Conservation (phyloP, 2,329 filamentous ascomycete genomes). For the Acephala macrosclerotiorum region DNA sequence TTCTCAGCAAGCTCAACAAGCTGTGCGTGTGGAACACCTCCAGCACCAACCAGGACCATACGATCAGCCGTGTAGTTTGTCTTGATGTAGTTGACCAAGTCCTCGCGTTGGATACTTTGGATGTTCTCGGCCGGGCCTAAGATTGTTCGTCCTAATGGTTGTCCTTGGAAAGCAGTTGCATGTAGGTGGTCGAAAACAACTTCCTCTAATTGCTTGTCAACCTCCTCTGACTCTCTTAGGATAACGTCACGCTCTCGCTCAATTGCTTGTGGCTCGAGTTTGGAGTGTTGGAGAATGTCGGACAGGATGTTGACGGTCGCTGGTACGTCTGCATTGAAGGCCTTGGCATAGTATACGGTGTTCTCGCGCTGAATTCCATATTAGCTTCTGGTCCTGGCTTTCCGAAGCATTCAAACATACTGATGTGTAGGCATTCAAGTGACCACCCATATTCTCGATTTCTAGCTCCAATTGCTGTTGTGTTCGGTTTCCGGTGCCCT, state of each 20-base stretch:
- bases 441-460: constrained; percentile 99
- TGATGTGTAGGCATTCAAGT: constrained; percentile 99
- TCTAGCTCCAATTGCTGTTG: constrained; percentile 98
- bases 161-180: constrained; percentile 95
- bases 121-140: constrained; percentile 99
- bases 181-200: constrained; percentile 99
- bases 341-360: constrained; percentile 99
- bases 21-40: constrained; percentile 91
- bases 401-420: constrained; percentile 61
- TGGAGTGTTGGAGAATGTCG: constrained; percentile 99
- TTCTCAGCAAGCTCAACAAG: constrained; percentile 96
- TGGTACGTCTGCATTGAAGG: constrained; percentile 97
- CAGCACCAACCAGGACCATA: constrained; percentile 97
- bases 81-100: constrained; percentile 97
- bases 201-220: constrained; percentile 99
- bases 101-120: constrained; percentile 89
- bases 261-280: constrained; percentile 90
- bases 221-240: constrained; percentile 97
- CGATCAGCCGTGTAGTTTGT: constrained; percentile 99
- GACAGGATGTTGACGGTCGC: constrained; percentile 97
- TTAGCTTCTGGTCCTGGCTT: constrained; percentile 30
- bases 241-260: constrained; percentile 99
- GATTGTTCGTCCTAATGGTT: constrained; percentile 96
- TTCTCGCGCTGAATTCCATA: constrained; percentile 79
- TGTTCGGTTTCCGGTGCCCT: constrained; percentile 93